Conservation (phyloP, 805 yeast genomes). For the Starmerella ratchasimensis region DNA sequence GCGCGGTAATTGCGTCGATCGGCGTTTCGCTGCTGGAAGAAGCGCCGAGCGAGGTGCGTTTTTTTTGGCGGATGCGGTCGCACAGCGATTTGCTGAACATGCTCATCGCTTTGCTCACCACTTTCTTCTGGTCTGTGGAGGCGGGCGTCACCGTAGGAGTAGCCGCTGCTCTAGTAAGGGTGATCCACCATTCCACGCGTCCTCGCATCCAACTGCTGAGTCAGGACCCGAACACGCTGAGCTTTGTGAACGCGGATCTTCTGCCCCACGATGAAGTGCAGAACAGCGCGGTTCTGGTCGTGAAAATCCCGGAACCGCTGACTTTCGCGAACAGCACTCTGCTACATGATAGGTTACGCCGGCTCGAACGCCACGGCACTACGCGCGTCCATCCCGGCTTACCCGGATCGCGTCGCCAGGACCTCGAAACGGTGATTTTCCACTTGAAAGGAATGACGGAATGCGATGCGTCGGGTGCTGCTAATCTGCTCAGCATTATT, state of each 20-base stretch:
- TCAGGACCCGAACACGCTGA: constrained; percentile 45
- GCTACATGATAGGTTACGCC: constrained; percentile 46
- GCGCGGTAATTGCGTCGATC: constrained; percentile 66
- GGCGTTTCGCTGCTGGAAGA: constrained; percentile 71
- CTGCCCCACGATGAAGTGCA: constrained; percentile 2
- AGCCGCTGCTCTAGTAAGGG: constrained; percentile 62
- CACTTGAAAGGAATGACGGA: constrained; percentile 73
- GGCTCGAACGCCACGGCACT: constrained; percentile 70
- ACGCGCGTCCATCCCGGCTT: constrained; percentile 62
- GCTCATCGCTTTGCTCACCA: constrained; percentile 45
- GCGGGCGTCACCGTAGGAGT: constrained; percentile 84
- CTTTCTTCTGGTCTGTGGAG: constrained; percentile 67
- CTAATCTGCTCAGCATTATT: constrained; percentile 51
- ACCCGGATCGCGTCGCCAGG: constrained; percentile 33
- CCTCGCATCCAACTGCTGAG: constrained; percentile 79
- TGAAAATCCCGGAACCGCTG: constrained; percentile 76
- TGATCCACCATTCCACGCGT: constrained; percentile 62
- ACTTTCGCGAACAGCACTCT: constrained; percentile 79
- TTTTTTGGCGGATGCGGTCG: constrained; percentile 62
- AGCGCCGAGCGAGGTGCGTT: constrained; percentile 61
- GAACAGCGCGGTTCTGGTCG: constrained; percentile 60
- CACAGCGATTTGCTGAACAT: constrained; percentile 63
- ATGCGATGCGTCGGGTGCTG: constrained; percentile 70
- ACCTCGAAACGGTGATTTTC: constrained; percentile 47
- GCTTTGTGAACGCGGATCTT: constrained; percentile 55